Evolutionary conservation across 2,329 filamentous ascomycete genomes (phyloP), one percentile per base, ranked within the genome.

Genomic region (Aspergillus ibericus): DNA sequence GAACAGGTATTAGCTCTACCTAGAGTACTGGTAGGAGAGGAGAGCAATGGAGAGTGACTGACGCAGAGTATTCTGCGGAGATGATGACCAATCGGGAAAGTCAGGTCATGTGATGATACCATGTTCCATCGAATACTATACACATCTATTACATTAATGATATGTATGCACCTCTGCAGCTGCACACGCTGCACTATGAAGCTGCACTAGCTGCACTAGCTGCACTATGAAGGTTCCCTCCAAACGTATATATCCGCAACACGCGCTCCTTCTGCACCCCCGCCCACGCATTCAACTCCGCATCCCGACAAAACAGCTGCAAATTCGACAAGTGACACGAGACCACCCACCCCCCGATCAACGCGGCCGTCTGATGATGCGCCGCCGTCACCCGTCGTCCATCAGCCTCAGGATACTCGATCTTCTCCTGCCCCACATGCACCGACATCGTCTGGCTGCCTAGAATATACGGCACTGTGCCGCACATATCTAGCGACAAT

Each of bases 331-430:
- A 29, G 32, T 50, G 59, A 5, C 60, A 50, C 15, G 64, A 47
- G 4, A 70, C 46, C 12, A 68, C 60, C 70, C 68, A 72, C 4
- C 68, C 63, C 9, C 69, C 68, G 35, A 71, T 57, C 6, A 72
- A 56, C n/a, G 67, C 66, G 2, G 68, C 68, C 1, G 62, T 60
- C 25, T 69, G 63, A 12, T 56, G 61, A 49, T 70, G 66, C 4
- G 61, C 62, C 8, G 49, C 16, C 2, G 60, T 67, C 2, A 64
- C 57, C 2, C 56, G 62, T 9, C 62, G 52, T 12, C 55, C 58
- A 32, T 68, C 67, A 6, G 68, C 52, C 32, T 58, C 62, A 0
- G 69, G 70, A 35, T 70, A 72, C 46, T 66, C 58, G 25, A 72
- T 59, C 13, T 59, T 56, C 10, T 57, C 57, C 1, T 59, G 50